These are phyloP conservation scores for Paramecium primaurelia DNA, from an alignment of 73 alveolate genomes.

Conservation along the genomic window DNA sequence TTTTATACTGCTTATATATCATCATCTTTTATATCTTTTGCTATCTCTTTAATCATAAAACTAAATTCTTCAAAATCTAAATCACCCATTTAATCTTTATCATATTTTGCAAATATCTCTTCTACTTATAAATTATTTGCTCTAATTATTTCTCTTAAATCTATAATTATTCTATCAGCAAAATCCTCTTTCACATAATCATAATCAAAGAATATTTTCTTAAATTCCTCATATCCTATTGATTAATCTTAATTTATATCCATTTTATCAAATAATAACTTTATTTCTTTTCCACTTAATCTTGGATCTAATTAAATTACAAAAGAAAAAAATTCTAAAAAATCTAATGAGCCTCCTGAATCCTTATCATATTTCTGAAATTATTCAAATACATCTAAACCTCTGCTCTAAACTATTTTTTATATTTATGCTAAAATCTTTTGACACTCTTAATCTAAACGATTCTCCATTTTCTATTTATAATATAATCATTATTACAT, in stretches of 20 bases:
- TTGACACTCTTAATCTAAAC: not conserved
- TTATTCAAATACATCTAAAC: not conserved
- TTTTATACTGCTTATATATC: not conserved
- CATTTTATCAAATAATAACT: not conserved
- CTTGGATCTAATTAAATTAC: not conserved
- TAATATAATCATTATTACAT: not conserved
- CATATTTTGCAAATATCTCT: not conserved
- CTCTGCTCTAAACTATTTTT: not conserved
- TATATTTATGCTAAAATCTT: not conserved
- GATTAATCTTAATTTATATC: not conserved
- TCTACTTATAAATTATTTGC: not conserved
- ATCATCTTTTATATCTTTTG: not conserved
- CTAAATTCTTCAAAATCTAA: not conserved
- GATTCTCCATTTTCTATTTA: not conserved
- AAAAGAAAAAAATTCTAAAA: not conserved
- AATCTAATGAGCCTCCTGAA: slow-evolving; percentile 20
- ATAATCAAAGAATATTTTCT: not conserved
- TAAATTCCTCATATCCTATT: slow-evolving; percentile 15
- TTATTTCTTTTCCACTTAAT: not conserved
- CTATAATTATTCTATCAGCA: slow-evolving; percentile 26
- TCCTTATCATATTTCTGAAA: not conserved
- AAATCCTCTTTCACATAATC: slow-evolving; percentile 9
- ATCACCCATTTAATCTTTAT: not conserved
- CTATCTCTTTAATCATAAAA: not conserved
- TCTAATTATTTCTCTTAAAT: slow-evolving; percentile 4